Conservation (phyloP, 2,329 filamentous ascomycete species). For the Bipolaris oryzae region DNA sequence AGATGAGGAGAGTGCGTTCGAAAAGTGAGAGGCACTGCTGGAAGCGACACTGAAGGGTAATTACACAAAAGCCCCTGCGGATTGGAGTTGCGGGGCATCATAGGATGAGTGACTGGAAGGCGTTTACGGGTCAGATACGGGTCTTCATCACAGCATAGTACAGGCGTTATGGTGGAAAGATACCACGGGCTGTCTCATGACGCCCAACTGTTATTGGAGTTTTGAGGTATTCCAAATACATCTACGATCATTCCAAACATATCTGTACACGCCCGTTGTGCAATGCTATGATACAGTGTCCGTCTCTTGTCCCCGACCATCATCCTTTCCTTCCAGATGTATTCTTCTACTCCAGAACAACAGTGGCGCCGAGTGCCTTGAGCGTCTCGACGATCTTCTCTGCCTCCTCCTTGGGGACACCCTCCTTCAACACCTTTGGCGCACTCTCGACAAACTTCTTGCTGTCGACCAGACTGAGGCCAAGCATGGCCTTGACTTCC, state of each 20-base stretch:
- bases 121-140: constrained; percentile 3
- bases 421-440: constrained; percentile 99
- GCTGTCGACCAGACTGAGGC: constrained; percentile 94
- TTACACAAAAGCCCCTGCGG: background rate
- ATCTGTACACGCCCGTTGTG: constrained; percentile 47
- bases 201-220: constrained; percentile 25
- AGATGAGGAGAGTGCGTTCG: background rate
- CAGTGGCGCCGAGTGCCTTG: constrained; percentile 90
- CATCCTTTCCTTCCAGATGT: background rate
- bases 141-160: constrained; percentile 20
- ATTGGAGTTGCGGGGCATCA: background rate
- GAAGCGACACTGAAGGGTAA: background rate
- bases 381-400: constrained; percentile 97
- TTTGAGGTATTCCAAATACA: constrained; percentile 35
- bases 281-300: constrained; percentile 45
- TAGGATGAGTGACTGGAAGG: background rate
- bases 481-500: constrained; percentile 96
- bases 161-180: constrained; percentile 40
- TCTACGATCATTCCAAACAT: constrained; percentile 40
- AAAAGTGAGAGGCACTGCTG: background rate
- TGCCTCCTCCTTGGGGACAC: constrained; percentile 96
- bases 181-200: constrained; percentile 32
- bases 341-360: constrained; percentile 78
- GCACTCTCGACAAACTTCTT: constrained; percentile 99
- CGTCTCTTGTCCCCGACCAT: constrained; percentile 10